A percentile compares a stretch with the other conserved stretches of the same genome.
Conservation (phyloP, 202 grass and related monocot species). For the Bolboschoenoplectus hybrid region DNA sequence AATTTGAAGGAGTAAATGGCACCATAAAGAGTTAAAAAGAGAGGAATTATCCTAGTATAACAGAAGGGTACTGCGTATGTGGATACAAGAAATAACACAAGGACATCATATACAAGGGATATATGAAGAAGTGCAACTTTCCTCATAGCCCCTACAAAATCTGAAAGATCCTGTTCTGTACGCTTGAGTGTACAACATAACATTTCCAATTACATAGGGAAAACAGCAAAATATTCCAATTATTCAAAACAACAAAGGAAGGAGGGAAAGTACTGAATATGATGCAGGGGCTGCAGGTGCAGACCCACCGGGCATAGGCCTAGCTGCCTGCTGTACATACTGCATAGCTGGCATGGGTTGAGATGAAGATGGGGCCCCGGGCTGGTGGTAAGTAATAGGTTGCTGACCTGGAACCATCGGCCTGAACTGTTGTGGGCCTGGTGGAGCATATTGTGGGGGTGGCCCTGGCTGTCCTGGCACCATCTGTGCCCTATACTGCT, state of each 20-base stretch:
- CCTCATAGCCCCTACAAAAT: not conserved
- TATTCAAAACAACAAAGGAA: constrained; percentile 19
- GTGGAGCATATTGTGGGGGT: constrained; percentile 66
- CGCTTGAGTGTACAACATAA: not conserved
- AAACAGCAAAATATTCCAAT: constrained; percentile 3
- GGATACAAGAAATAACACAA: not conserved
- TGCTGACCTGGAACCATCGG: constrained; percentile 69
- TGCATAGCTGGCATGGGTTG: constrained; percentile 60
- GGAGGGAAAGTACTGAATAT: constrained; percentile 61
- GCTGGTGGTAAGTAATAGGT: constrained; percentile 56
- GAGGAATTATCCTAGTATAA: not conserved
- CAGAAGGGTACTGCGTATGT: not conserved
- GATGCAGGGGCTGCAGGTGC: constrained; percentile 64
- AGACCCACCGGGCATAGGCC: constrained; percentile 63
- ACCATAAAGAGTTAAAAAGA: constrained; percentile 14
- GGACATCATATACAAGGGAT: not conserved
- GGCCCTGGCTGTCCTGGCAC: constrained; percentile 65
- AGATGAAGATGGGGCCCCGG: constrained; percentile 53
- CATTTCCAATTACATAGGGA: not conserved
- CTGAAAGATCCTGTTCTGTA: not conserved
- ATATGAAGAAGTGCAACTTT: not conserved
- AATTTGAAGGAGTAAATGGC: not conserved
- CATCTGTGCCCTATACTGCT: constrained; percentile 50
- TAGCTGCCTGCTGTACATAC: constrained; percentile 58
- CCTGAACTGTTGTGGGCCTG: constrained; percentile 61